phyloP scores from a whole-genome alignment of 2,329 filamentous ascomycete genomes.

The Stagonosporopsis vannaccii region DNA sequence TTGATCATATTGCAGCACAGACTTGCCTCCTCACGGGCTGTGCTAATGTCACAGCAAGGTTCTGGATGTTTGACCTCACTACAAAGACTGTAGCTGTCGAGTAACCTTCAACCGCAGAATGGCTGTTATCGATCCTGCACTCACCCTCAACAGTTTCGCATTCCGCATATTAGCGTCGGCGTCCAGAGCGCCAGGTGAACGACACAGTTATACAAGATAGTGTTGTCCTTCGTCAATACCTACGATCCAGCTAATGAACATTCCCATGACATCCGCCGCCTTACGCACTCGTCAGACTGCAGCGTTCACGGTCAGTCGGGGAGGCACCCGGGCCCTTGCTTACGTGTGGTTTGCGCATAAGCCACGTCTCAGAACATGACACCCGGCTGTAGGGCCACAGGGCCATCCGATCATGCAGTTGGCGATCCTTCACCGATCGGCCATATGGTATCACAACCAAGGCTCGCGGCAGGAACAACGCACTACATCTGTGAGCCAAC shows the following conservation, averaged over 20 bases:
- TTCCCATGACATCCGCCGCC: background rate
- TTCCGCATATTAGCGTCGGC: slow-evolving; percentile 5
- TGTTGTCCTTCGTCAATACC: background rate
- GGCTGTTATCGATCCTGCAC: slow-evolving; percentile 12
- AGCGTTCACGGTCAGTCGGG: no score
- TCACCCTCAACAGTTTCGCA: slow-evolving; percentile 19
- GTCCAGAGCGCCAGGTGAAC: background rate
- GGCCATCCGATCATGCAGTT: slow-evolving; percentile 10
- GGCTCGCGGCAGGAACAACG: slow-evolving; percentile 5
- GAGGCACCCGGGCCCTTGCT: background rate
- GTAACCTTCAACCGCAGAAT: slow-evolving; percentile 13
- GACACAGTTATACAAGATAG: slow-evolving; percentile 11
- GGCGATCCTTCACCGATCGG: slow-evolving; percentile 12
- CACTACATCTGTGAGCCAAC: slow-evolving; percentile 1
- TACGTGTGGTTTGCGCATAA: no score
- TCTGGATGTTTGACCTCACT: slow-evolving; percentile 1
- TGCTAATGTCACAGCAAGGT: background rate
- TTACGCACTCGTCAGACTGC: background rate
- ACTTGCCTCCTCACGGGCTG: slow-evolving; percentile 5
- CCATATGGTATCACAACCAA: slow-evolving; percentile 7
- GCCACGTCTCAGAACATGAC: background rate
- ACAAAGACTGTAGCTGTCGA: slow-evolving; percentile 9
- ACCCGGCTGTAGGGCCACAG: background rate
- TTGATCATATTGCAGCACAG: background rate
- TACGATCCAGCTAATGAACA: background rate